Base-by-base conservation (phyloP, 208 protist species). In the Acanthamoeba castellanii region DNA sequence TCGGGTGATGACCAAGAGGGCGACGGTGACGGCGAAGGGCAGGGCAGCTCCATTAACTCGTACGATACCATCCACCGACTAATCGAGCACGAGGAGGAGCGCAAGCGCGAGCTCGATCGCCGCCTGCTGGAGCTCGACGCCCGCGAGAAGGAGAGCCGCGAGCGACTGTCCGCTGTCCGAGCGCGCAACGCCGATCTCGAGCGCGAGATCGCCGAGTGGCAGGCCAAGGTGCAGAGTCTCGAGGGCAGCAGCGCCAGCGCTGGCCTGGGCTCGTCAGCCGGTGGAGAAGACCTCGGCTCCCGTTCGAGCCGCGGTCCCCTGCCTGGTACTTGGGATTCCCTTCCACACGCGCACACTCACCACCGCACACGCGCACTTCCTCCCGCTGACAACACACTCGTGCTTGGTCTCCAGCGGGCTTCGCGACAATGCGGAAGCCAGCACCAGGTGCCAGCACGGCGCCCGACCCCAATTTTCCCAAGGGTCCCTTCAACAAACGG, bases 101-200 rank as follows among this genome's bases (percentile, higher is more conserved):
- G 52, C n/a, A 64, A 64, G 30, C 47, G 81, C 59, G 81, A 64
- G 45, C 25, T 88, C 47, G 81, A 88, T 14, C 20, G 25, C 25
- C 47, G 52, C 25, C 34, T 59, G 42, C 30, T 37, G 27, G 47
- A 88, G 45, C 52, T 52, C 47, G 81, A 88, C n/a, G 32, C 42
- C 4, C 59, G 27, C 0, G 81, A 52, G 14, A 88, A 88, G 20
- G n/a, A 42, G n/a, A 30, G 16, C n/a, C 81, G 81, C 27, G 42
- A 64, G 52, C 47, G 32, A 32, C 81, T 88, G 81, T 7, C 25
- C 42, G 27, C 81, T 9, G n/a, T 16, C 81, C 16, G 57, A 25
- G n/a, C 42, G 34, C 42, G 47, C 81, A 88, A 88, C 52, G 81
- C 42, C 81, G 81, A 88, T n/a, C 81, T 88, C 81, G 81, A 88